A percentile compares a stretch with the other conserved stretches of the same genome.
Evolutionary conservation across 176 grass and related monocot genomes (phyloP).

Genomic region (Triticum monococcum): DNA sequence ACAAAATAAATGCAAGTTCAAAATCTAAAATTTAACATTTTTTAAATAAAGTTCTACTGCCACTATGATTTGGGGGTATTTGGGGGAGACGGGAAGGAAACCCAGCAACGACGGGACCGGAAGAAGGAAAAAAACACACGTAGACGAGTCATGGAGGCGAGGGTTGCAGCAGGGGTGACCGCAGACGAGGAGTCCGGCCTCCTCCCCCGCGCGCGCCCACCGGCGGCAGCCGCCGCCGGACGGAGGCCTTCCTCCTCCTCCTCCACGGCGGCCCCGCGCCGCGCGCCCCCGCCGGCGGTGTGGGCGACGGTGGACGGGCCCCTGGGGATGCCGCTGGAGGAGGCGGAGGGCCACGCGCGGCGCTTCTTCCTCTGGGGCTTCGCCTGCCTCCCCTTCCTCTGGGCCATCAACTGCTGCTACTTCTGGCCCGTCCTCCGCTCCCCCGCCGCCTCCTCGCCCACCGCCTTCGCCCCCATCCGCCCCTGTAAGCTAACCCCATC

Average conservation of each 20-base stretch:
- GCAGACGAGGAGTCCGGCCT: conserved; percentile 54
- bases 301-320: conserved; percentile 89
- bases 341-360: conserved; percentile 62
- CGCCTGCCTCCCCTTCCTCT: conserved; percentile 84
- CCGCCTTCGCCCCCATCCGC: conserved; percentile 60
- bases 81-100: neutral
- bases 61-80: neutral
- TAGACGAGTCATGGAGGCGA: conserved; percentile 34
- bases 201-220: conserved; percentile 14
- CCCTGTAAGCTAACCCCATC: conserved; percentile 47
- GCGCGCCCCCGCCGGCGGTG: conserved; percentile 12
- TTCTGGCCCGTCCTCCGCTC: conserved; percentile 88
- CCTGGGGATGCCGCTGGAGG: conserved; percentile 72
- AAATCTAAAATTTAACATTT: too few relatives aligned
- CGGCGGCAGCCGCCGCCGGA: neutral
- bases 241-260: neutral
- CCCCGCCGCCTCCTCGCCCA: conserved; percentile 24
- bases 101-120: too few relatives aligned
- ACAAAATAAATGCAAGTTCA: too few relatives aligned
- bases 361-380: conserved; percentile 93
- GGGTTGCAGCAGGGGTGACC: conserved; percentile 39
- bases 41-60: too few relatives aligned
- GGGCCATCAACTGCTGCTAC: conserved; percentile 96
- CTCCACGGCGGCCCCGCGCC: conserved; percentile 7
- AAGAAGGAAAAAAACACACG: neutral